These are phyloP conservation scores for Corrigiola litoralis DNA, from an alignment of 179 eudicot species.

Conservation along the genomic window DNA sequence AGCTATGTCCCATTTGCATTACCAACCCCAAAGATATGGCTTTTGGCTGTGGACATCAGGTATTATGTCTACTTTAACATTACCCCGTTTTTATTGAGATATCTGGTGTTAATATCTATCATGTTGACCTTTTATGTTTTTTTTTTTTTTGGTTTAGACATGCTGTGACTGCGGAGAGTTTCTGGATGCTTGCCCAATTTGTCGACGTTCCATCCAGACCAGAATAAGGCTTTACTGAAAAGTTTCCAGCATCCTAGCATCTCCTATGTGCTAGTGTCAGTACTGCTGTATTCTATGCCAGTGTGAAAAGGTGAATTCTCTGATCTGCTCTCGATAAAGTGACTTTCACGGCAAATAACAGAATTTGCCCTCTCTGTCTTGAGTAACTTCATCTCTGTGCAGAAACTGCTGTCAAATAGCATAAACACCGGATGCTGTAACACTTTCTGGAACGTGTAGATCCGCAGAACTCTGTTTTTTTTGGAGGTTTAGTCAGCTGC, in stretches of 20 bases:
- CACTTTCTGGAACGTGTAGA: background rate
- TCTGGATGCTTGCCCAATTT: slow-evolving; percentile 46
- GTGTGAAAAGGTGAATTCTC: slow-evolving; percentile 3
- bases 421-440: background rate
- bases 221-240: slow-evolving; percentile 39
- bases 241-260: slow-evolving; percentile 2
- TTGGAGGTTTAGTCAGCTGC: background rate
- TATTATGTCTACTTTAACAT: slow-evolving; percentile 7
- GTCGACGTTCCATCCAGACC: slow-evolving; percentile 39
- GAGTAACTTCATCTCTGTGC: background rate
- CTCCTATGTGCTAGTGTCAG: slow-evolving; percentile 4
- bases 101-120: background rate
- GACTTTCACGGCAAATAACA: too few species aligned
- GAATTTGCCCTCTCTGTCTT: too few species aligned
- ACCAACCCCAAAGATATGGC: slow-evolving; percentile 46
- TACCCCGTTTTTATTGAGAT: background rate
- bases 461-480: background rate
- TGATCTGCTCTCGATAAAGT: too few species aligned
- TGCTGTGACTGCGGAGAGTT: slow-evolving; percentile 50
- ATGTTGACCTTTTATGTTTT: background rate
- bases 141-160: slow-evolving; percentile 24
- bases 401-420: background rate
- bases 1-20: slow-evolving; percentile 49
- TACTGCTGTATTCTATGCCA: background rate
- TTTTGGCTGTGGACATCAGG: slow-evolving; percentile 58